These are phyloP conservation scores for Zelopaecilomyces penicillatus DNA, from an alignment of 2,329 filamentous ascomycete genomes.

Conservation along the genomic window DNA sequence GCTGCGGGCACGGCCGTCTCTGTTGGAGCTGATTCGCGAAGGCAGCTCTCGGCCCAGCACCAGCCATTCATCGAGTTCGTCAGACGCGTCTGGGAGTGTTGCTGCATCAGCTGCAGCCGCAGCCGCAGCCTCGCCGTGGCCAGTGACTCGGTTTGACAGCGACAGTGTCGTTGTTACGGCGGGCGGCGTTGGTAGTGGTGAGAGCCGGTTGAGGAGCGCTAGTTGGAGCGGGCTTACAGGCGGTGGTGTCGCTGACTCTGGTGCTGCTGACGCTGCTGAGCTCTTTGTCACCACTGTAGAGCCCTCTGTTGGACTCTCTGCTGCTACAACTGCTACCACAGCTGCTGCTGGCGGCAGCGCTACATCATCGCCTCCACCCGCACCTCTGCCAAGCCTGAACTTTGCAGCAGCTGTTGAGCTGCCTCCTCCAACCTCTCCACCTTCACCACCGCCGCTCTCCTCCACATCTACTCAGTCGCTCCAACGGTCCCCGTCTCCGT, in stretches of 20 bases:
- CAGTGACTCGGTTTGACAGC: background rate
- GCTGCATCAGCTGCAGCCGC: background rate
- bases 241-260: no score
- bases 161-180: background rate
- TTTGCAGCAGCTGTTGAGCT: slow-evolving; percentile 24
- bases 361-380: slow-evolving; percentile 27
- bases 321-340: background rate
- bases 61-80: slow-evolving; percentile 5
- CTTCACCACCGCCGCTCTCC: slow-evolving; percentile 24
- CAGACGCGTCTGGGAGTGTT: background rate
- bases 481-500: slow-evolving; percentile 23
- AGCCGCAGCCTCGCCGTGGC: background rate
- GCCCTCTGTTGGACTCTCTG: background rate
- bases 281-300: no score
- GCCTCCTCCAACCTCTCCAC: slow-evolving; percentile 33
- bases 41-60: slow-evolving; percentile 14
- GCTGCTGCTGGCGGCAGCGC: slow-evolving; percentile 14
- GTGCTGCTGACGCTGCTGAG: no score
- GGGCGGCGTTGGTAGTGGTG: slow-evolving; percentile 1
- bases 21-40: slow-evolving; percentile 41
- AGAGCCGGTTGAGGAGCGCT: no score
- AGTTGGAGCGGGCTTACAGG: no score
- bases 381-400: slow-evolving; percentile 8
- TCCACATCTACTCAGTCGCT: slow-evolving; percentile 23
- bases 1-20: slow-evolving; percentile 43